Evolutionary conservation across 495 filamentous ascomycete species (phyloP), one percentile per base, ranked within the genome.

Genomic region (Penicillium argentinense): DNA sequence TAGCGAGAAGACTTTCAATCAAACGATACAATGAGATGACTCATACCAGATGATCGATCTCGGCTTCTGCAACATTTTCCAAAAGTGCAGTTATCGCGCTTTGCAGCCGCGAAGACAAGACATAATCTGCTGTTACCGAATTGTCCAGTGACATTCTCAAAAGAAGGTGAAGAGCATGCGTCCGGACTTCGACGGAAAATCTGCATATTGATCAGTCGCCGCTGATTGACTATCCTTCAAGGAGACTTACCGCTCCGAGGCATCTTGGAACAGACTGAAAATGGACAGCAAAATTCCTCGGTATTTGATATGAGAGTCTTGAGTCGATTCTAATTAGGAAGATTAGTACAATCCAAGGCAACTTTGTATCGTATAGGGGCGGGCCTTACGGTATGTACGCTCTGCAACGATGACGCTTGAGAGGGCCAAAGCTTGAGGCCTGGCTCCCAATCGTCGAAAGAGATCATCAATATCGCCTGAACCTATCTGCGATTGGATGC

Each of bases 121-220:
- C 56, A 12, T 49, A 48, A 51, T 77, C 59, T 14, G 67, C 66
- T 12, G 75, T 68, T 6, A 85, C 56, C 3, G 74, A 62, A 17
- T 64, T 66, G 53, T 87, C 83, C 7, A 85, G 59, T n/a, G 75
- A 71, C 33, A 89, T 77, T 9, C 84, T 79, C 22, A 86, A 67
- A 5, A 85, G 57, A 16, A 84, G 57, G 1, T 60, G 49, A 6
- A 74, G 44, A 9, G 67, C 56, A 23, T 51, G 60, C 42, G 61
- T 58, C 40, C 55, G 56, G 4, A 65, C 67, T 17, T 71, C 61
- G 21, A 60, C 49, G 8, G 58, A 47, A 48, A 73, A 62, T 29
- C 71, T 74, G 27, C 2, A 38, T 12, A 27, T 53, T 23, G 51
- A 53, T 56, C 3, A 52, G 47, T 33, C 12, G 33, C 18, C 8